Conservation (phyloP, 1,139 yeast species). For the Hyphopichia khmerensis region DNA sequence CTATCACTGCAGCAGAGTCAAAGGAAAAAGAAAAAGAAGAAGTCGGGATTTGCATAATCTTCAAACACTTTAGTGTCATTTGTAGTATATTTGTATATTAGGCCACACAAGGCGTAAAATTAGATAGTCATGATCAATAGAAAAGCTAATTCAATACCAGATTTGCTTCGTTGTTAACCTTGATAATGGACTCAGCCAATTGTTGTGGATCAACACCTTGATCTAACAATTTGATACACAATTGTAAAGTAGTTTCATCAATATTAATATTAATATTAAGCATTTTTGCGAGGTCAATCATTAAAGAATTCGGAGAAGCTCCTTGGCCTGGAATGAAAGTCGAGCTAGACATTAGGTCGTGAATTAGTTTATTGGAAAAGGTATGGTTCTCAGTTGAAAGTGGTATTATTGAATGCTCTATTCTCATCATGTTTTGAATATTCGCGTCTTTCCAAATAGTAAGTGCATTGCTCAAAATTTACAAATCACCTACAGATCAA, state of each 20-base stretch:
- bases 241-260: slow-evolving; percentile 30
- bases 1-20: slow-evolving; percentile 10
- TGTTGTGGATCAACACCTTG: slow-evolving; percentile 35
- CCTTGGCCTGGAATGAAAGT: neutral
- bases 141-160: slow-evolving; percentile 3
- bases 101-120: too few species aligned
- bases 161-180: slow-evolving; percentile 24
- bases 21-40: slow-evolving; percentile 24
- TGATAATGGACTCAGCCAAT: slow-evolving; percentile 27
- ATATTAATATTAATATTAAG: slow-evolving; percentile 20
- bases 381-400: too few species aligned
- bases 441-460: too few species aligned
- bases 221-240: slow-evolving; percentile 37
- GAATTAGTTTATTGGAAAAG: neutral
- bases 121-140: too few species aligned
- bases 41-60: slow-evolving; percentile 28
- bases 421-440: too few species aligned
- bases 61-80: neutral
- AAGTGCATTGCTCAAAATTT: too few species aligned
- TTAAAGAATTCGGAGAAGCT: slow-evolving; percentile 7
- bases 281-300: slow-evolving; percentile 26
- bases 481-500: too few species aligned
- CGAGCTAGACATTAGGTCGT: neutral
- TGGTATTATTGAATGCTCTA: too few species aligned
- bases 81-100: slow-evolving; percentile 7